These are phyloP conservation scores for Chrysanthemum makinoi DNA, from an alignment of 129 eudicot genomes.

Conservation along the genomic window DNA sequence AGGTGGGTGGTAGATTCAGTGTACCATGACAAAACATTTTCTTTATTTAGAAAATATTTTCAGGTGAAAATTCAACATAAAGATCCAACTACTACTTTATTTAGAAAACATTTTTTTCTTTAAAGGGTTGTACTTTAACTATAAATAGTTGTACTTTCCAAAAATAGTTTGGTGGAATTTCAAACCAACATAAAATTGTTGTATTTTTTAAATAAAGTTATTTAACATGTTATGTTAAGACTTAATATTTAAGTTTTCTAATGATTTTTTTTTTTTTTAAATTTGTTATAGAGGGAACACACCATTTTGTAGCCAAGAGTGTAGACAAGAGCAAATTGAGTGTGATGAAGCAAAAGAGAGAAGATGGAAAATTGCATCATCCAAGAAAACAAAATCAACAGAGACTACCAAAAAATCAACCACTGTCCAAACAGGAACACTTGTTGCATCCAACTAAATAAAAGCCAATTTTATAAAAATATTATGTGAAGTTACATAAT, in stretches of 20 bases:
- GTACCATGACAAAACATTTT: slow-evolving; percentile 16
- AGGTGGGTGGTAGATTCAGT: slow-evolving; percentile 38
- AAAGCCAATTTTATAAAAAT: slow-evolving; percentile 7
- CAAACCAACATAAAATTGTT: not conserved
- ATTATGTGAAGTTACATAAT: slow-evolving; percentile 33
- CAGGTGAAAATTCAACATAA: not conserved
- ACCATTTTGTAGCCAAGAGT: slow-evolving; percentile 93
- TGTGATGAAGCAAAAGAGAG: slow-evolving; percentile 73
- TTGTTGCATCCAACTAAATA: slow-evolving; percentile 46
- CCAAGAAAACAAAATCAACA: slow-evolving; percentile 52
- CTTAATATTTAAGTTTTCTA: slow-evolving; percentile 7
- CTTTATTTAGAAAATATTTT: not conserved
- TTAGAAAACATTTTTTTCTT: not conserved
- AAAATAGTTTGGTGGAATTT: not conserved
- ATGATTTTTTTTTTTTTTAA: slow-evolving; percentile 26
- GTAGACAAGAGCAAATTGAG: slow-evolving; percentile 94
- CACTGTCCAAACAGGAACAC: slow-evolving; percentile 64
- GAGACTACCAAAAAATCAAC: slow-evolving; percentile 51
- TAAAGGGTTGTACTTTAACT: slow-evolving; percentile 8
- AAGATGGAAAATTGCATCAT: slow-evolving; percentile 51
- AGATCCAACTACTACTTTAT: not conserved
- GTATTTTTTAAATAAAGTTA: not conserved
- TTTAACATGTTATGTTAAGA: not conserved
- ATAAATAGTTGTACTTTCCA: slow-evolving; percentile 2
- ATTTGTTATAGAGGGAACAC: slow-evolving; percentile 70